Percentiles rank a stretch among this genome's conserved stretches.
Conservation (phyloP, 1,284 basidiomycete genomes). For the Boletus sp. region DNA sequence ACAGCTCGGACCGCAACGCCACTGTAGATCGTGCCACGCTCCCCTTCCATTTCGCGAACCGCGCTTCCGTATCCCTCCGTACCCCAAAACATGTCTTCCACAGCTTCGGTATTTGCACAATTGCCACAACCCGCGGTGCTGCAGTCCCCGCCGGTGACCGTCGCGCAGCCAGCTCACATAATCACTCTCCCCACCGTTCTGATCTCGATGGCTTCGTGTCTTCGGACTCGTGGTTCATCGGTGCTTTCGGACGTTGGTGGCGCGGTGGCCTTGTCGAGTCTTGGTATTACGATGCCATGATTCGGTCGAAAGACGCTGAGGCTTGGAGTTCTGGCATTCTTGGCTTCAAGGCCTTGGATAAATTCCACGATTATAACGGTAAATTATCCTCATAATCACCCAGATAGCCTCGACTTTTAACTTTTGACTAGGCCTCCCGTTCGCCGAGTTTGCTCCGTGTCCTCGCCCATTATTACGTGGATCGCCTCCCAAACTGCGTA, state of each 20-base stretch:
- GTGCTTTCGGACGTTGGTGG: conserved; percentile 88
- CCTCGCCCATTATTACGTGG: conserved; percentile 40
- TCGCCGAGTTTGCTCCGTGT: conserved; percentile 44
- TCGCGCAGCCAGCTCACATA: conserved; percentile 16
- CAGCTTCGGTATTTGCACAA: conserved; percentile 79
- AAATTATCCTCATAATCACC: conserved; percentile 20
- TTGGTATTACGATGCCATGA: conserved; percentile 65
- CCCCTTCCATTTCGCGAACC: conserved; percentile 85
- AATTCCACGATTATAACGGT: conserved; percentile 61
- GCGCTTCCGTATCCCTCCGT: conserved; percentile 86
- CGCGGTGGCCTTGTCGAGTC: conserved; percentile 66
- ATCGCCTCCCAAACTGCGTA: conserved; percentile 51
- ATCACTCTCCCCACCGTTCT: conserved; percentile 27
- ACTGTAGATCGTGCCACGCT: conserved; percentile 31
- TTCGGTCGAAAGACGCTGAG: conserved; percentile 64
- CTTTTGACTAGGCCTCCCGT: conserved; percentile 44
- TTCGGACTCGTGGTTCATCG: conserved; percentile 80
- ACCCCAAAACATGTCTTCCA: conserved; percentile 90
- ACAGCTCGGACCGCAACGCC: conserved; percentile 18
- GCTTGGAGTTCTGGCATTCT: conserved; percentile 71
- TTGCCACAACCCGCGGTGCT: conserved; percentile 50
- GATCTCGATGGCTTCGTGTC: conserved; percentile 47
- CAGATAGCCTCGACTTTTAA: background rate
- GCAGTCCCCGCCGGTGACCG: conserved; percentile 21
- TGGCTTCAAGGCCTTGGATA: conserved; percentile 65